Evolutionary conservation across 345 rosid species (phyloP), one percentile per base, ranked within the genome.

Genomic region (Punica granatum): DNA sequence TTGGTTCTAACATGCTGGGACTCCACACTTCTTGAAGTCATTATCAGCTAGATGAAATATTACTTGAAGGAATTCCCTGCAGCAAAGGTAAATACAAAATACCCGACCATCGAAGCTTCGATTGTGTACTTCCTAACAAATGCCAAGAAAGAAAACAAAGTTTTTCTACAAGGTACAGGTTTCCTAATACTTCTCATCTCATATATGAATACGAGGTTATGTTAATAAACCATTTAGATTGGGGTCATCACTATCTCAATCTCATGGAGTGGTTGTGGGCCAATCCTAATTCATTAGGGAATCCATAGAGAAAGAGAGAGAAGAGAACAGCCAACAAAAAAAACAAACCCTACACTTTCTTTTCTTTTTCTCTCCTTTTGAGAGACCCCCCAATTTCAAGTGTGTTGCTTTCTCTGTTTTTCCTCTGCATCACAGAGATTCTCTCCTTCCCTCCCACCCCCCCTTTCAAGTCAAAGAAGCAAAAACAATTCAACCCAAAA

Each of bases 311-410:
- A 31, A 26, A 31, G 56, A 8, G 72, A 62, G n/a, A 23, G 33
- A 19, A 41, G 44, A 44, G 53, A 53, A 46, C 64, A 63, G 37
- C 63, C 49, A 70, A 56, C 39, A 67, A 61, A 51, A 70, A 56
- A 32, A 35, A 69, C 72, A 70, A 70, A 49, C 67, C 68, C 28
- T 54, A 41, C 61, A 70, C 73, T 70, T 70, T 49, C 25, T 30
- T 42, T 37, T 63, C 53, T 68, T 70, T 70, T 70, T 70, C 73
- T 70, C 67, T 70, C 63, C 73, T 70, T 70, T 70, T 70, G n/a
- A n/a, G 67, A 70, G 68, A 39, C 37, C 41, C 35, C 42, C 46
- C 35, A 58, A 43, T 41, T 43, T 43, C 31, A 70, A 63, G 68
- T 54, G 67, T 56, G 63, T 39, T 72, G 69, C 68, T 61, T 65